Conservation (phyloP, 2,329 filamentous ascomycete genomes). For the Raffaelea albimanens region DNA sequence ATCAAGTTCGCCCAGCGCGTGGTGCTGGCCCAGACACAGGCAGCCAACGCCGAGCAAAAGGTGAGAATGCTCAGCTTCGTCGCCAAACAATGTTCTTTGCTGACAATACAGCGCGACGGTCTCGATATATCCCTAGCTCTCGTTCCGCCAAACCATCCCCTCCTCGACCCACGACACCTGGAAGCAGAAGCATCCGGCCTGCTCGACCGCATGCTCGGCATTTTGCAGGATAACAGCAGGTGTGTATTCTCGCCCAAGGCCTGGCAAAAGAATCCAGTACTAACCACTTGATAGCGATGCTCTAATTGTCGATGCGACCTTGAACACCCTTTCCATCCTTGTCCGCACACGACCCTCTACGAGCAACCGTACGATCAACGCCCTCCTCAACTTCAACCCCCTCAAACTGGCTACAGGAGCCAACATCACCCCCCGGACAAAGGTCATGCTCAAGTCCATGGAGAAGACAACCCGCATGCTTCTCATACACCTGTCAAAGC, state of each 20-base stretch:
- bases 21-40: conserved; percentile 84
- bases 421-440: conserved; percentile 69
- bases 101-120: conserved; percentile 48
- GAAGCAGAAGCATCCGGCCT: conserved; percentile 91
- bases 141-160: conserved; percentile 71
- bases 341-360: conserved; percentile 74
- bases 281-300: conserved; percentile 55
- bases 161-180: conserved; percentile 69
- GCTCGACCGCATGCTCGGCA: conserved; percentile 74
- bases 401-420: conserved; percentile 63
- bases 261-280: not conserved
- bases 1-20: conserved; percentile 96
- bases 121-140: conserved; percentile 80
- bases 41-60: conserved; percentile 69
- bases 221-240: conserved; percentile 81
- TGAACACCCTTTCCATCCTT: conserved; percentile 79
- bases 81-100: not conserved
- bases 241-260: conserved; percentile 31
- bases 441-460: conserved; percentile 84
- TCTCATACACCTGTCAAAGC: conserved; percentile 72
- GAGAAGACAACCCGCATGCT: conserved; percentile 84
- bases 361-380: conserved; percentile 74
- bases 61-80: conserved; percentile 45
- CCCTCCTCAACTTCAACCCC: conserved; percentile 86
- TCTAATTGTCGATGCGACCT: conserved; percentile 77